Percentiles rank a stretch among this genome's conserved stretches.
Conservation (phyloP, 805 yeast species). For the Scheffersomyces ergatensis region DNA sequence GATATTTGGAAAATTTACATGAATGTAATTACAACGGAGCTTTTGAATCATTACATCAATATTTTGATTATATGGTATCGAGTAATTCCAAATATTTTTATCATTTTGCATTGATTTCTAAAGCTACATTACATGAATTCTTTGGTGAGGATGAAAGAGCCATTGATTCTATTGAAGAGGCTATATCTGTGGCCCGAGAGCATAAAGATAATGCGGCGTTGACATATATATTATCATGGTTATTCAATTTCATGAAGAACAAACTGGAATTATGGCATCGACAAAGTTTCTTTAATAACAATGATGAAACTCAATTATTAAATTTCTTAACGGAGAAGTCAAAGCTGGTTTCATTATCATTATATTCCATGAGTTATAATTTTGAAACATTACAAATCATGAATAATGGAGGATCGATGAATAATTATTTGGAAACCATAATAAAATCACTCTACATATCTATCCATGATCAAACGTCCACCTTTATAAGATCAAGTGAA, state of each 20-base stretch:
- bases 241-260: constrained; percentile 64
- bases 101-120: constrained; percentile 71
- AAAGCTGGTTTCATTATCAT: constrained; percentile 43
- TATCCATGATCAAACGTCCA: constrained; percentile 43
- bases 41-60: constrained; percentile 49
- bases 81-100: constrained; percentile 61
- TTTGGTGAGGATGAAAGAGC: constrained; percentile 71
- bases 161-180: constrained; percentile 77
- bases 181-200: constrained; percentile 84
- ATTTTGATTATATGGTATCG: constrained; percentile 76
- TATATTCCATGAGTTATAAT: constrained; percentile 62
- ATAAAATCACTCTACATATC: constrained; percentile 56
- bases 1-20: constrained; percentile 57
- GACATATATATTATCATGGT: constrained; percentile 71
- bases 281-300: constrained; percentile 43
- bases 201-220: constrained; percentile 72
- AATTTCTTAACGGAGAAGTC: constrained; percentile 59
- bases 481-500: constrained; percentile 47
- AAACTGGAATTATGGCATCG: constrained; percentile 55
- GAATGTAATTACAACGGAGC: constrained; percentile 62
- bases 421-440: constrained; percentile 51
- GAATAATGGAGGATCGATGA: constrained; percentile 48
- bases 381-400: constrained; percentile 59
- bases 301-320: constrained; percentile 62
- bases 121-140: constrained; percentile 69